A percentile compares a stretch with the other conserved stretches of the same genome.
Conservation (phyloP, 768 basidiomycete genomes). For the Xerocomus brunneocitrinus region DNA sequence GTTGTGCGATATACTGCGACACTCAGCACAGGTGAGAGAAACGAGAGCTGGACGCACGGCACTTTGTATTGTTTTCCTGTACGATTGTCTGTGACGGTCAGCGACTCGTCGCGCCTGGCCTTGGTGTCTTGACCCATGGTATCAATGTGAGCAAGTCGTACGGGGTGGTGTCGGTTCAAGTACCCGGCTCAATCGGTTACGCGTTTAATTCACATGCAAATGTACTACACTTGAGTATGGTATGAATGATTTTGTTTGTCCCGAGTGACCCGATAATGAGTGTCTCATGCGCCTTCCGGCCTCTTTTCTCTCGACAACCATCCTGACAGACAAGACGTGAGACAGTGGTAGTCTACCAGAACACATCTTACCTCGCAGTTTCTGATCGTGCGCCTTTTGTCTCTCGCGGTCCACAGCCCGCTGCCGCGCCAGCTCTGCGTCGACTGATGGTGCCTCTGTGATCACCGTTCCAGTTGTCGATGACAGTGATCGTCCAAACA, state of each 20-base stretch:
- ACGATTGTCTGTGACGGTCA: constrained; percentile 79
- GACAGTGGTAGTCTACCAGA: neutral
- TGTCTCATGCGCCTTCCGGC: constrained; percentile 8
- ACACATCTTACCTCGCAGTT: constrained; percentile 57
- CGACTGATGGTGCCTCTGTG: constrained; percentile 52
- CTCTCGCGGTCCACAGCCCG: constrained; percentile 61
- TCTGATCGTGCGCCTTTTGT: constrained; percentile 60
- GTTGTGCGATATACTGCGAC: constrained; percentile 69
- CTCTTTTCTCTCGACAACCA: constrained; percentile 33
- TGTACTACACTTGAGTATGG: constrained; percentile 12
- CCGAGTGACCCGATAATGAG: neutral
- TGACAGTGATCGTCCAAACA: neutral
- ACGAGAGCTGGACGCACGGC: constrained; percentile 47
- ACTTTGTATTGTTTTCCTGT: constrained; percentile 74
- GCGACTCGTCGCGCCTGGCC: constrained; percentile 25
- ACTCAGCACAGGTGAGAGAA: neutral
- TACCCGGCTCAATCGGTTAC: neutral
- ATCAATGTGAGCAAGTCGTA: neutral
- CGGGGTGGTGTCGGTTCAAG: neutral
- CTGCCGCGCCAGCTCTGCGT: constrained; percentile 62
- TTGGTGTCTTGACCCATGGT: constrained; percentile 28
- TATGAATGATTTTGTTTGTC: constrained; percentile 9
- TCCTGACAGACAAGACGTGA: constrained; percentile 18
- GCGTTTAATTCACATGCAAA: constrained; percentile 10
- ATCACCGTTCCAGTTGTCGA: neutral